A percentile compares a stretch with the other conserved stretches of the same genome.
These are phyloP conservation scores for Penicillium sp. DNA, from an alignment of 2,329 filamentous ascomycete species.

Conservation along the genomic window DNA sequence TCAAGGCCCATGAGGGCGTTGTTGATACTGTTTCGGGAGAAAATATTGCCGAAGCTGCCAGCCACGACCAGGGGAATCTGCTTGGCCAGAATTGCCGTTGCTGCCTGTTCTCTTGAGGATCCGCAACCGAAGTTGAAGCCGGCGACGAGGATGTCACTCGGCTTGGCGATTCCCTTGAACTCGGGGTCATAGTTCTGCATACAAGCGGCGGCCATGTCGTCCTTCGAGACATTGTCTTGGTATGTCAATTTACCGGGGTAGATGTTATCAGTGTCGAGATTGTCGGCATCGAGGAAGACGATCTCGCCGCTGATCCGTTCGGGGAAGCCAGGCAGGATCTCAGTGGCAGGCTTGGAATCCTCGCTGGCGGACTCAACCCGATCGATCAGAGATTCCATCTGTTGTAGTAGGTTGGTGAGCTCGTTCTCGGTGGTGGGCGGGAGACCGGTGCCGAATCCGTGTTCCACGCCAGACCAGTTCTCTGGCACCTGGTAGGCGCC, in stretches of 20 bases:
- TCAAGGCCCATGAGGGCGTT: constrained; percentile 43
- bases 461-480: constrained; percentile 58
- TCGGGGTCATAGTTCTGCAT: constrained; percentile 89
- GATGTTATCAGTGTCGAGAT: constrained; percentile 89
- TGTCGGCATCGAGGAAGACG: constrained; percentile 79
- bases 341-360: constrained; percentile 45
- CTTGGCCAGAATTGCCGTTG: constrained; percentile 63
- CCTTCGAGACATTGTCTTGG: constrained; percentile 72
- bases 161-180: constrained; percentile 62
- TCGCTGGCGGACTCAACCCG: constrained; percentile 49
- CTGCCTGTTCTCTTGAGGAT: constrained; percentile 77
- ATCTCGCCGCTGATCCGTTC: constrained; percentile 82
- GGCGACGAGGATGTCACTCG: constrained; percentile 76
- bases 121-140: constrained; percentile 91
- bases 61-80: constrained; percentile 38
- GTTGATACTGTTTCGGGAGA: constrained; percentile 42
- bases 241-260: constrained; percentile 93
- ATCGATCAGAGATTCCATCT: constrained; percentile 62
- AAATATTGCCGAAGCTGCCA: constrained; percentile 41
- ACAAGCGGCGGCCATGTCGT: constrained; percentile 82
- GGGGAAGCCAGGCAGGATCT: constrained; percentile 82
- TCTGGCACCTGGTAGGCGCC: constrained; percentile 74
- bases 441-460: constrained; percentile 69
- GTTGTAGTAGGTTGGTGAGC: constrained; percentile 66
- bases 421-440: constrained; percentile 61